A percentile compares a stretch with the other conserved stretches of the same genome.
These are phyloP conservation scores for Takakia lepidozioides DNA, from an alignment of 225 moss, liverwort and hornwort species.

Conservation along the genomic window DNA sequence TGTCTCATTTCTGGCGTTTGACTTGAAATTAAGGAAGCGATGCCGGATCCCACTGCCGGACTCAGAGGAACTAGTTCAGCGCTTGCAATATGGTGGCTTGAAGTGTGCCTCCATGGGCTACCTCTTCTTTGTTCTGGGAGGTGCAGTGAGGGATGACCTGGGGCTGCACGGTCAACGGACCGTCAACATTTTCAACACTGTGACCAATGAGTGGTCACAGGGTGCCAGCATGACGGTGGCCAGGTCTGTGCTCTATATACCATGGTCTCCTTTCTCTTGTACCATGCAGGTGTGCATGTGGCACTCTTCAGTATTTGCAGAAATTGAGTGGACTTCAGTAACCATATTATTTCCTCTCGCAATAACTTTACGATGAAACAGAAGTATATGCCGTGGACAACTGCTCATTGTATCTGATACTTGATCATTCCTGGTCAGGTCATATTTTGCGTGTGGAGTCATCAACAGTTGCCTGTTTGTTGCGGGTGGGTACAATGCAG, in stretches of 20 bases:
- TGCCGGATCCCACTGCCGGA: constrained; percentile 19
- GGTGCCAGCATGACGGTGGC: too few species aligned
- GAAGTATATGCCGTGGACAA: too few species aligned
- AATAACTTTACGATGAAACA: too few species aligned
- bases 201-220: constrained; percentile 21
- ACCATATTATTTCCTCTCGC: too few species aligned
- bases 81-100: constrained; percentile 24
- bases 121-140: constrained; percentile 25
- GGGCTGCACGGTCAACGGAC: constrained; percentile 22
- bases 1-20: constrained; percentile 24
- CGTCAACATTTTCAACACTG: constrained; percentile 25
- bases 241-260: too few species aligned
- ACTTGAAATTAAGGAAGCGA: constrained; percentile 25
- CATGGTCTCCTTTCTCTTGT: background rate
- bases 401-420: too few species aligned
- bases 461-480: constrained; percentile 26
- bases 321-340: too few species aligned
- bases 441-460: constrained; percentile 37
- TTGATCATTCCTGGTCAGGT: too few species aligned
- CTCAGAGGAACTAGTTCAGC: constrained; percentile 15
- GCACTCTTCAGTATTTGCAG: too few species aligned
- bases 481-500: constrained; percentile 32
- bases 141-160: constrained; percentile 21
- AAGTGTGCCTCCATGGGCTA: constrained; percentile 30
- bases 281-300: too few species aligned